A percentile compares a stretch with the other conserved stretches of the same genome.
Conservation (phyloP, 2,329 filamentous ascomycete genomes). For the Fusarium coffeatum region DNA sequence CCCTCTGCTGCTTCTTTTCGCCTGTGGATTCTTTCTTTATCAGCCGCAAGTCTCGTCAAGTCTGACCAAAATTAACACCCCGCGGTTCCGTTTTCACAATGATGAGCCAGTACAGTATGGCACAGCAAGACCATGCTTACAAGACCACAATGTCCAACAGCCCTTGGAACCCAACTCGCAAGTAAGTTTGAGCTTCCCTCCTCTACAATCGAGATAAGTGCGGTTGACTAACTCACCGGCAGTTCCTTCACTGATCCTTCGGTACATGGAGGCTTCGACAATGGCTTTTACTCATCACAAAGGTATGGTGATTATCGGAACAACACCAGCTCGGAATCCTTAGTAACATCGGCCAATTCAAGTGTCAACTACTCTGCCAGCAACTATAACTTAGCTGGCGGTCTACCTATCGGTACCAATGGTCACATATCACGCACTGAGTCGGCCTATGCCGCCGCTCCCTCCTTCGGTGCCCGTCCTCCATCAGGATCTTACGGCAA, state of each 20-base stretch:
- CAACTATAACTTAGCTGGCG: conserved; percentile 48
- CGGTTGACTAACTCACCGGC: conserved; percentile 44
- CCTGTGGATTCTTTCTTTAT: conserved; percentile 49
- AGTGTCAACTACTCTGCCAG: conserved; percentile 58
- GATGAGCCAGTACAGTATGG: conserved; percentile 57
- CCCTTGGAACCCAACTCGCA: conserved; percentile 64
- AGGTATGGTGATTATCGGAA: conserved; percentile 52
- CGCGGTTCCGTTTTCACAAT: conserved; percentile 41
- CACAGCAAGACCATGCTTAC: conserved; percentile 62
- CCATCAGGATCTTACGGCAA: conserved; percentile 55
- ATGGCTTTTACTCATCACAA: conserved; percentile 52
- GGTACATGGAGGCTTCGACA: conserved; percentile 52
- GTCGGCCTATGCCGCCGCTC: conserved; percentile 53
- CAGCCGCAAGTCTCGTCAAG: conserved; percentile 47
- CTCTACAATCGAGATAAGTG: conserved; percentile 7
- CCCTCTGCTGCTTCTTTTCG: conserved; percentile 40
- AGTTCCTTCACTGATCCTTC: conserved; percentile 51
- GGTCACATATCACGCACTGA: conserved; percentile 56
- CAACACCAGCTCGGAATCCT: conserved; percentile 31
- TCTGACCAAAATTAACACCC: conserved; percentile 40
- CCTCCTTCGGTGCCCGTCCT: conserved; percentile 58
- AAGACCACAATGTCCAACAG: conserved; percentile 59
- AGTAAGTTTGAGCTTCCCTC: conserved; percentile 56
- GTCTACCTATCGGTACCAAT: conserved; percentile 48
- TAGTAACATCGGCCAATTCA: conserved; percentile 52